These are phyloP conservation scores for Epichloe sibirici DNA, from an alignment of 2,329 filamentous ascomycete species.

Conservation along the genomic window DNA sequence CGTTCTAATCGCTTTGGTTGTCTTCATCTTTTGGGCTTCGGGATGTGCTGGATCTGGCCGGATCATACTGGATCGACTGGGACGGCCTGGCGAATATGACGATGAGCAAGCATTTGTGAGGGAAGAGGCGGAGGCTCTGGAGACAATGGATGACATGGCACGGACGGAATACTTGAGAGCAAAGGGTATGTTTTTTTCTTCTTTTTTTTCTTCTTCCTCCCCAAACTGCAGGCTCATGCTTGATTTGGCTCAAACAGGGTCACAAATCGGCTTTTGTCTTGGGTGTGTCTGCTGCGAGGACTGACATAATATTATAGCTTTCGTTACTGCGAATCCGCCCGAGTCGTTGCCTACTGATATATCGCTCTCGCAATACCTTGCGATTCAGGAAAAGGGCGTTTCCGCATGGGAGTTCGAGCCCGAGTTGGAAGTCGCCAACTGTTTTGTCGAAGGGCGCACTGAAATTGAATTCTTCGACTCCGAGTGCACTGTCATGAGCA, in stretches of 20 bases:
- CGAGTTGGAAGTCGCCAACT: slow-evolving; percentile 97
- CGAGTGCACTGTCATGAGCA: slow-evolving; percentile 94
- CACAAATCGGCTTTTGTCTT: no score
- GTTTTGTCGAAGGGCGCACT: slow-evolving; percentile 90
- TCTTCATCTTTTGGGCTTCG: slow-evolving; percentile 84
- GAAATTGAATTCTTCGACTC: slow-evolving; percentile 99
- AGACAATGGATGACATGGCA: slow-evolving; percentile 89
- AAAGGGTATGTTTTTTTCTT: slow-evolving; percentile 56
- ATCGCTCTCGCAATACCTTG: slow-evolving; percentile 90
- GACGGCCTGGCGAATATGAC: slow-evolving; percentile 89
- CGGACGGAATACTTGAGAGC: slow-evolving; percentile 84
- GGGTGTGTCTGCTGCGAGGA: neutral
- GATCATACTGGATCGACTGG: slow-evolving; percentile 87
- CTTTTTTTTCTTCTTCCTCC: neutral
- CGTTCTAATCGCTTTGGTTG: slow-evolving; percentile 65
- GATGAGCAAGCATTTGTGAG: slow-evolving; percentile 90
- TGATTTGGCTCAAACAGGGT: no score
- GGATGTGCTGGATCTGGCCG: slow-evolving; percentile 62
- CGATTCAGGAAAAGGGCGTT: slow-evolving; percentile 98
- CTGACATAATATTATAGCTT: slow-evolving; percentile 47
- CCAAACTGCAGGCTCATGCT: no score
- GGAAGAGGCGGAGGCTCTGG: slow-evolving; percentile 90
- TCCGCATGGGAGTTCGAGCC: slow-evolving; percentile 99
- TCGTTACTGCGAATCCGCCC: slow-evolving; percentile 84
- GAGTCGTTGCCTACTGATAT: slow-evolving; percentile 96